These are phyloP conservation scores for Aureobasidium pullulans DNA, from an alignment of 2,329 filamentous ascomycete genomes.

Conservation along the genomic window DNA sequence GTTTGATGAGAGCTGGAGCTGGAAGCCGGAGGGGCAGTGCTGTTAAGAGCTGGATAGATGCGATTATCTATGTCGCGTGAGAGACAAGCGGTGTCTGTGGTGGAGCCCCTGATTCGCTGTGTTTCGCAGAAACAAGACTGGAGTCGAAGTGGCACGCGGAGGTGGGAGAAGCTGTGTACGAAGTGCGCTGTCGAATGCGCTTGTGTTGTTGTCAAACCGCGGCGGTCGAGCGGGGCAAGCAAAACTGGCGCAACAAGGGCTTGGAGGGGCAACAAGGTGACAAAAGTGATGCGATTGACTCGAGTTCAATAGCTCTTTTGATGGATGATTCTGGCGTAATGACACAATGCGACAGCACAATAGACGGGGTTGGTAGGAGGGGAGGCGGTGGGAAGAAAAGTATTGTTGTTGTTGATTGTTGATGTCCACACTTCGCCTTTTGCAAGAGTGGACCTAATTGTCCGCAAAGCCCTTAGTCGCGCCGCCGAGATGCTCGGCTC, in stretches of 20 bases:
- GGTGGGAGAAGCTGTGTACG: not conserved
- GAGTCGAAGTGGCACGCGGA: not conserved
- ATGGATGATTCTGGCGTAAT: not conserved
- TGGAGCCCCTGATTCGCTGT: conserved; percentile 4
- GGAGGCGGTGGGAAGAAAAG: conserved; percentile 7
- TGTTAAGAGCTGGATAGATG: not conserved
- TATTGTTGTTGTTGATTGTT: conserved; percentile 12
- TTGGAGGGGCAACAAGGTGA: conserved; percentile 2
- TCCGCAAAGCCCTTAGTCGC: not conserved
- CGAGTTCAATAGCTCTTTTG: not conserved
- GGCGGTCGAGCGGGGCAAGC: not conserved
- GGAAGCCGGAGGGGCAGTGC: not conserved
- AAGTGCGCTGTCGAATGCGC: conserved; percentile 7
- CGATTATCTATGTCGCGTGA: not conserved
- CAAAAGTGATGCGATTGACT: not conserved
- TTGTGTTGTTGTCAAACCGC: not conserved
- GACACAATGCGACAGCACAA: not conserved
- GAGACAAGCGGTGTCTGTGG: conserved; percentile 5
- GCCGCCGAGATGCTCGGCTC: not conserved
- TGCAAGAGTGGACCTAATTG: not conserved
- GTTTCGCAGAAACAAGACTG: not conserved
- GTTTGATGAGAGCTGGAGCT: not conserved
- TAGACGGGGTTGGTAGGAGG: not conserved
- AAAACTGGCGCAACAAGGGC: conserved; percentile 1
- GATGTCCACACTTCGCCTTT: not conserved